Conservation (phyloP, 108 stramenopile species). For the Nannochloropsis gaditana region DNA sequence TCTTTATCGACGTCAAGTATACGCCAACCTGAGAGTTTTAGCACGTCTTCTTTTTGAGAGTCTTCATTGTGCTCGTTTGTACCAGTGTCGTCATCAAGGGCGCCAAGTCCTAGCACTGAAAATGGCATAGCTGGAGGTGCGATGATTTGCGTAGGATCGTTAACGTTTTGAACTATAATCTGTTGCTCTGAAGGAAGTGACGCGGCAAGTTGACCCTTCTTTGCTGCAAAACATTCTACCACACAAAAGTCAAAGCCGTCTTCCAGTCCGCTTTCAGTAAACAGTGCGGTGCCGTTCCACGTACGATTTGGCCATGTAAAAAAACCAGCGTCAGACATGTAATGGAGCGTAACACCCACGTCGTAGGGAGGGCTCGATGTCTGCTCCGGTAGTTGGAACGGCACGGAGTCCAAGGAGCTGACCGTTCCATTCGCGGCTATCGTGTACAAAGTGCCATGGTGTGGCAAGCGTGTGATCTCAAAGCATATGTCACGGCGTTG, state of each 20-base stretch:
- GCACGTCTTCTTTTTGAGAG: background rate
- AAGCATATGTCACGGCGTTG: background rate
- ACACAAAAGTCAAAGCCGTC: background rate
- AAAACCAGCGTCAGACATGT: background rate
- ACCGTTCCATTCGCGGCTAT: background rate
- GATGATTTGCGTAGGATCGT: background rate
- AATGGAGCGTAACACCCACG: background rate
- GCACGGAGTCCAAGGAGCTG: background rate
- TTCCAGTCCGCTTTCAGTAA: background rate
- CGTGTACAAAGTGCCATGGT: background rate
- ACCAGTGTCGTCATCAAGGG: background rate
- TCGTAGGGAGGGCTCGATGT: background rate
- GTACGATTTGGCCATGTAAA: background rate
- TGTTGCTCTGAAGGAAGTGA: background rate
- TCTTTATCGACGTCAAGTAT: background rate
- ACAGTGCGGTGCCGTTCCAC: background rate
- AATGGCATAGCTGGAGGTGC: background rate
- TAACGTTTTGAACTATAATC: background rate
- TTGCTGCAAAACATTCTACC: background rate
- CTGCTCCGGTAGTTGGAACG: background rate
- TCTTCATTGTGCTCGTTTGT: background rate
- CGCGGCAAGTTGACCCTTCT: background rate
- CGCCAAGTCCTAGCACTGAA: background rate
- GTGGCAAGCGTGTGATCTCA: background rate
- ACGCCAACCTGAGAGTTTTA: background rate